Percentiles rank a stretch among this genome's conserved stretches.
phyloP scores from a whole-genome alignment of 1,139 yeast genomes.

The Zygoascus meyerae region DNA sequence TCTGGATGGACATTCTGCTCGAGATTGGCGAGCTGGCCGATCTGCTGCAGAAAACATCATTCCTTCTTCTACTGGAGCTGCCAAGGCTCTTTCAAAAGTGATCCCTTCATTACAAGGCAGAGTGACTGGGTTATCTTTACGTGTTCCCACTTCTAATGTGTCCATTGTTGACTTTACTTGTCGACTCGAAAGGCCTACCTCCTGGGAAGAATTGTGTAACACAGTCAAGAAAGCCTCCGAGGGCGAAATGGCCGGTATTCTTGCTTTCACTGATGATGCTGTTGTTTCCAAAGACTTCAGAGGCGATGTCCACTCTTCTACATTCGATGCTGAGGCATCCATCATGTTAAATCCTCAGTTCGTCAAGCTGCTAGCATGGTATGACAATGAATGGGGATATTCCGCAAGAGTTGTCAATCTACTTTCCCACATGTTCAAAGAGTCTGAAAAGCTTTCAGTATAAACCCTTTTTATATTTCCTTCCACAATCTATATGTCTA shows the following conservation, averaged over 20 bases:
- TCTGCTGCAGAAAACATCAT: slow-evolving; percentile 84
- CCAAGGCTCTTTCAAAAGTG: slow-evolving; percentile 87
- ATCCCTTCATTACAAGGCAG: slow-evolving; percentile 81
- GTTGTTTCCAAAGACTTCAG: slow-evolving; percentile 81
- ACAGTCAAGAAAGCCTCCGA: slow-evolving; percentile 58
- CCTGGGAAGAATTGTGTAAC: slow-evolving; percentile 68
- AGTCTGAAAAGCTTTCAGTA: slow-evolving; percentile 10
- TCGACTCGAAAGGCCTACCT: slow-evolving; percentile 59
- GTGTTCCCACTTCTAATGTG: slow-evolving; percentile 83
- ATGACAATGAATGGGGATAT: slow-evolving; percentile 88
- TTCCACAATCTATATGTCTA: background rate
- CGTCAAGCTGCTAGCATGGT: slow-evolving; percentile 83
- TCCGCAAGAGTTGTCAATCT: slow-evolving; percentile 86
- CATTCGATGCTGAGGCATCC: slow-evolving; percentile 81
- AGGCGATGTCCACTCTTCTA: slow-evolving; percentile 68
- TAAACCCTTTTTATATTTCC: background rate
- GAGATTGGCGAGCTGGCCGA: slow-evolving; percentile 95
- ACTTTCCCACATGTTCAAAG: slow-evolving; percentile 49
- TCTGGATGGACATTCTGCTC: slow-evolving; percentile 85
- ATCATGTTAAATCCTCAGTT: slow-evolving; percentile 73
- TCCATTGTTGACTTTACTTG: slow-evolving; percentile 70
- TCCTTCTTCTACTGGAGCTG: slow-evolving; percentile 89
- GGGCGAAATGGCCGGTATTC: slow-evolving; percentile 63
- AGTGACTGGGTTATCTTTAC: slow-evolving; percentile 80
- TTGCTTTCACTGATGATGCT: slow-evolving; percentile 80